A percentile compares a stretch with the other conserved stretches of the same genome.
These are phyloP conservation scores for Chrysoporthe puriensis DNA, from an alignment of 2,329 filamentous ascomycete genomes.

Conservation along the genomic window DNA sequence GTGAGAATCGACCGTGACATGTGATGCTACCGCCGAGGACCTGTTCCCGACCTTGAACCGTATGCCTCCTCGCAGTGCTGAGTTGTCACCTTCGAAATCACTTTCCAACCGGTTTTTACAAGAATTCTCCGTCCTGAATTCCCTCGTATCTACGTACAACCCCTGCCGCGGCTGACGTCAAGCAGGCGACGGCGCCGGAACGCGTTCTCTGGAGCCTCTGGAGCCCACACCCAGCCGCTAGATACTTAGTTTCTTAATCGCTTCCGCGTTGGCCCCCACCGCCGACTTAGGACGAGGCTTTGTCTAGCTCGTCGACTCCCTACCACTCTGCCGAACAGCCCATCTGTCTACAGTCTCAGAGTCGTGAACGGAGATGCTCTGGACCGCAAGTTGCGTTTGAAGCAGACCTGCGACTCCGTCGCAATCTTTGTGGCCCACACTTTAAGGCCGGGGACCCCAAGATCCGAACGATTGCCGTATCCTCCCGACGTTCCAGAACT, in stretches of 20 bases:
- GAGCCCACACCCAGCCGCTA: not conserved
- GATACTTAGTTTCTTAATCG: not conserved
- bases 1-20: too few species aligned
- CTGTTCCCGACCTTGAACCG: constrained; percentile 1
- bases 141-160: not conserved
- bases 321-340: too few species aligned
- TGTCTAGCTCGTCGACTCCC: too few species aligned
- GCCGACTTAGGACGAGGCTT: not conserved
- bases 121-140: not conserved
- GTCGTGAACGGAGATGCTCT: too few species aligned
- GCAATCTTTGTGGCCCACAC: not conserved
- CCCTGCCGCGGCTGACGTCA: constrained; percentile 23
- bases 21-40: too few species aligned
- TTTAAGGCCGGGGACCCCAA: constrained; percentile 13
- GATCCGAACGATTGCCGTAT: not conserved
- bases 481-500: constrained; percentile 17
- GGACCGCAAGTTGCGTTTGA: too few species aligned
- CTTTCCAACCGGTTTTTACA: too few species aligned
- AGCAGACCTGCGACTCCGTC: not conserved
- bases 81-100: not conserved
- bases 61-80: not conserved
- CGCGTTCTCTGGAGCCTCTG: constrained; percentile 1
- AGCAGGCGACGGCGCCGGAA: constrained; percentile 14
- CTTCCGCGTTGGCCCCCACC: not conserved
- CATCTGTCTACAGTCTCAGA: too few species aligned